Conservation (phyloP, 2,329 filamentous ascomycete species). For the Sordariomycetes sp. region DNA sequence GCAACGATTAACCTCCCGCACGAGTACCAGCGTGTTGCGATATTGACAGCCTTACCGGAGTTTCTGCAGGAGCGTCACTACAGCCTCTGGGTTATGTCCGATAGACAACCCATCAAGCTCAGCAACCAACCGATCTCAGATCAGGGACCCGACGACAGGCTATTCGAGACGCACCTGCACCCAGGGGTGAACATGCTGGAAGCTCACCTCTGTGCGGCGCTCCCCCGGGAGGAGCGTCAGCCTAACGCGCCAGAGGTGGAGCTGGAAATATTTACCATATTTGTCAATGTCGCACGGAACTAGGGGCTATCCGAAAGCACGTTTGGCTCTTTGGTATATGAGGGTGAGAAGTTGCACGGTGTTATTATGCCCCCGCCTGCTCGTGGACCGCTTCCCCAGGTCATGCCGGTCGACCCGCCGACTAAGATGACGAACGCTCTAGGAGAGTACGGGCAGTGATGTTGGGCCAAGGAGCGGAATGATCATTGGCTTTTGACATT, state of each 20-base stretch:
- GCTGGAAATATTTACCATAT: constrained; percentile 69
- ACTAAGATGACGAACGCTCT: too few species aligned
- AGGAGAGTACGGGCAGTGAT: too few species aligned
- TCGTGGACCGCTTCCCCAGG: too few species aligned
- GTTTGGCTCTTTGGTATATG: too few species aligned
- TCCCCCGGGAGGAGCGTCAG: constrained; percentile 49
- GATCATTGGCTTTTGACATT: too few species aligned
- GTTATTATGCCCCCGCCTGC: neutral
- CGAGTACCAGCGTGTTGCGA: constrained; percentile 60
- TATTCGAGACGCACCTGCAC: constrained; percentile 66
- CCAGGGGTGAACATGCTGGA: constrained; percentile 71
- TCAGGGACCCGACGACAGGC: constrained; percentile 49
- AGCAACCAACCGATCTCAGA: constrained; percentile 38
- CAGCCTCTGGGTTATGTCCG: constrained; percentile 66
- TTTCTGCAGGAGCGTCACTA: constrained; percentile 59
- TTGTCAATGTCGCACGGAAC: constrained; percentile 56
- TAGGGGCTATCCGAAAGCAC: too few species aligned
- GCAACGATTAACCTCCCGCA: constrained; percentile 61
- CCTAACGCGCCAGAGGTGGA: constrained; percentile 56
- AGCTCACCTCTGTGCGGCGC: constrained; percentile 65
- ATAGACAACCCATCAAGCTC: constrained; percentile 51
- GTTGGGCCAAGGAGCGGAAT: too few species aligned
- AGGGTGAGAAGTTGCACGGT: too few species aligned
- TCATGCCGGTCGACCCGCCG: too few species aligned
- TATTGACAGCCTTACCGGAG: constrained; percentile 57